Evolutionary conservation across 2,329 filamentous ascomycete genomes (phyloP), one percentile per base, ranked within the genome.

Genomic region (Rutstroemia sp.): DNA sequence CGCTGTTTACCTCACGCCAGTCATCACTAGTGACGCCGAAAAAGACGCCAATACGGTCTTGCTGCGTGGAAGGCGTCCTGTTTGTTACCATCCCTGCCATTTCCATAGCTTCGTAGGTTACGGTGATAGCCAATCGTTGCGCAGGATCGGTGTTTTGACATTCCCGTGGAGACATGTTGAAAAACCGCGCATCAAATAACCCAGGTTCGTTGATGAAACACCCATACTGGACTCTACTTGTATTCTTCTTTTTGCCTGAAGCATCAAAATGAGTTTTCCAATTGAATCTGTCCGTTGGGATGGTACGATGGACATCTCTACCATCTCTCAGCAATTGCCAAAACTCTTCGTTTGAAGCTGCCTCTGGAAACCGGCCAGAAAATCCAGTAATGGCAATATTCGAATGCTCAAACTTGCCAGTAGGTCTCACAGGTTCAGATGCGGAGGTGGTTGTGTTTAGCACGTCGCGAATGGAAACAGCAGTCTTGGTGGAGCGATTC

Each of bases 351-450:
- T 78, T 65, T 84, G 14, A 80, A 83, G 44, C 86, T 83, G 61
- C 86, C 23, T 38, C 83, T 2, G 87, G 87, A 68, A 89, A 90
- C 50, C 87, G 80, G 54, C 87, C 87, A 39, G 87, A 82, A 79
- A 89, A 86, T 50, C 89, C 89, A 37, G 94, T 85, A 59, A 95
- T 90, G 56, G 89, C 90, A 58, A 95, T 81, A 71, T 91, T 92
- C 68, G 83, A 81, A 65, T 81, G 73, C 16, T 58, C 48, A n/a
- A 48, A 44, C n/a, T 44, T 44, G 14, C 41, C 41, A 10, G 2
- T 44, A 21, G 41, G 41, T 19, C n/a, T 17, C 10, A 19, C n/a
- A 19, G 41, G 41, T n/a, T 19, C 16, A 21, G 41, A 44, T 17
- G 41, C 19, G 5, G 8, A 19, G 19, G n/a, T 44, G n/a, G 14